Base-by-base conservation (phyloP, 305 asterid species). In the Fraxinus sp. region DNA sequence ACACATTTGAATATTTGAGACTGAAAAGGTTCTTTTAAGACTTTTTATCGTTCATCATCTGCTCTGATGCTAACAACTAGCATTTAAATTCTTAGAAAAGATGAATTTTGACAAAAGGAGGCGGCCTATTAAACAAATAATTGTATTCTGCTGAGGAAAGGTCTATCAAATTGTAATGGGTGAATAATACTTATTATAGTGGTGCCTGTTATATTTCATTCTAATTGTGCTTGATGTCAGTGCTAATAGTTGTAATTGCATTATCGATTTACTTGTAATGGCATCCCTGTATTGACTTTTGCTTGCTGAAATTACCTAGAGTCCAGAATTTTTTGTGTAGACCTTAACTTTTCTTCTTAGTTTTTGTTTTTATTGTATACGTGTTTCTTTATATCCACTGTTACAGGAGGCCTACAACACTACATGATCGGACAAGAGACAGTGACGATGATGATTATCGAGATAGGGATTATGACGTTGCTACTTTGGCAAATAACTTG, bases 391-490 rank as follows among this genome's bases (percentile, higher is more conserved):
- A 66, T 39, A 79, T 76, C 73, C 37, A 26, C 74, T 72, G 41
- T 80, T 77, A 80, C 92, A 93, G 97, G 92, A 93, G 97, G 83
- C 97, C 97, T 32, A 86, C 90, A 55, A 70, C 97, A 32, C 89
- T 88, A 77, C 94, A 89, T 70, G 94, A 91, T 80, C 91, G 91
- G 76, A 77, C 81, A n/a, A 91, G 95, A 88, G 94, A 92, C 75
- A 91, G 93, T 49, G 94, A 90, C 68, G 94, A 91, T 79, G 97
- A 93, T 85, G 95, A 92, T 75, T 92, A 91, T 87, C 91, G 89
- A 84, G 93, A 93, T 80, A 86, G 88, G 79, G 95, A 91, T 83
- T 90, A 88, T 82, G 97, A 93, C 76, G 97, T 92, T 78, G 94
- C 94, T 26, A 93, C 92, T 81, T 86, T 90, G 82, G 97, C 93